Percentiles rank a stretch among this genome's conserved stretches.
Evolutionary conservation across 1,284 basidiomycete genomes (phyloP).

Genomic region (Rhodofomes roseus): DNA sequence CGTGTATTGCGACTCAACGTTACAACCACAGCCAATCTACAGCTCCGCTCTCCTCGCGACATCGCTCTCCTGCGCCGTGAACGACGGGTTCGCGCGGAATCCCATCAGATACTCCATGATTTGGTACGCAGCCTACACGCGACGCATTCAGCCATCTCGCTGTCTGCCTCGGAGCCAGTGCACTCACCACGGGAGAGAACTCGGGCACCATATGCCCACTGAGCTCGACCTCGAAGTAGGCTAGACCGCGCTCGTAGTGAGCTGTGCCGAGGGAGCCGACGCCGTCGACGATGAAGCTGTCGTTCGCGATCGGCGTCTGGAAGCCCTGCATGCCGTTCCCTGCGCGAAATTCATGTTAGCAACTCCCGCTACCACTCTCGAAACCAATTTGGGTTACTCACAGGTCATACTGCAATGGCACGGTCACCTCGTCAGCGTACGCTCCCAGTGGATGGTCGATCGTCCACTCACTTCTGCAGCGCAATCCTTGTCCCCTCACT

Average conservation of each 20-base stretch:
- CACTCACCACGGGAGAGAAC: slow-evolving; percentile 59
- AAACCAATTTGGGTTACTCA: slow-evolving; percentile 27
- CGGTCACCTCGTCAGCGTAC: not conserved
- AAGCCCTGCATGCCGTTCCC: slow-evolving; percentile 71
- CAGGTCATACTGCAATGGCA: slow-evolving; percentile 60
- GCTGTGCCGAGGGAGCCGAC: slow-evolving; percentile 61
- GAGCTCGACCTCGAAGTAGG: slow-evolving; percentile 60
- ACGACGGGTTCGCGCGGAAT: slow-evolving; percentile 25
- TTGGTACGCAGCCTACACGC: slow-evolving; percentile 56
- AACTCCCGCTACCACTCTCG: slow-evolving; percentile 15
- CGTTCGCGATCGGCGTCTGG: slow-evolving; percentile 58
- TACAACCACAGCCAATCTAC: not conserved
- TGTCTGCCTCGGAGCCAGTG: not conserved
- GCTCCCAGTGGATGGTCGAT: too few species aligned
- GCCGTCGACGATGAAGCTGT: slow-evolving; percentile 67
- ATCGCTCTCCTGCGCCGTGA: not conserved
- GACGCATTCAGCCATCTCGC: not conserved
- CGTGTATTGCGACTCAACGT: too few species aligned
- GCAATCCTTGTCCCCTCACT: slow-evolving; percentile 51
- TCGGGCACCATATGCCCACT: slow-evolving; percentile 75
- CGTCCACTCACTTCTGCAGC: slow-evolving; percentile 28
- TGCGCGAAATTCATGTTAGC: slow-evolving; percentile 17
- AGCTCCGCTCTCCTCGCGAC: not conserved
- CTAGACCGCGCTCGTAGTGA: slow-evolving; percentile 64
- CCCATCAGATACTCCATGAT: slow-evolving; percentile 70